phyloP scores from a whole-genome alignment of 345 rosid genomes.

The Gynandropsis gynandra region DNA sequence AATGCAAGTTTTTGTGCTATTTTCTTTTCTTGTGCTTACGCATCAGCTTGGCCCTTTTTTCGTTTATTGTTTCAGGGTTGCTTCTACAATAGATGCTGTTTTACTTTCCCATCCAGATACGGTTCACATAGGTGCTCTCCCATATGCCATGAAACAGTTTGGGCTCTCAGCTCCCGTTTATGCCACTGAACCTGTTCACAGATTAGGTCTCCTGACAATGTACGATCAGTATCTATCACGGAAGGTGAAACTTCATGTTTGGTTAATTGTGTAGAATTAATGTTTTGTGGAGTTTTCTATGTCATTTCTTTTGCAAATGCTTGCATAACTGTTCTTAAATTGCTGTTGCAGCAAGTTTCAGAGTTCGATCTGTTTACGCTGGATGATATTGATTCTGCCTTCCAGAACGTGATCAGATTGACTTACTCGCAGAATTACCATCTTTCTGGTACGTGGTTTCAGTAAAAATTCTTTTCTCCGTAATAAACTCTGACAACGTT shows the following conservation, averaged over 20 bases:
- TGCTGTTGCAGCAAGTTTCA: conserved; percentile 69
- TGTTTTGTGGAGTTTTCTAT: neutral
- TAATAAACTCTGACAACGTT: neutral
- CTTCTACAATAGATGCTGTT: conserved; percentile 77
- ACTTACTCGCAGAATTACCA: conserved; percentile 84
- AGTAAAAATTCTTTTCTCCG: neutral
- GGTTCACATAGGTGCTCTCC: conserved; percentile 88
- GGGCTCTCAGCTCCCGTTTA: conserved; percentile 84
- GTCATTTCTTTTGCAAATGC: neutral
- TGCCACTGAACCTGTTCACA: conserved; percentile 73
- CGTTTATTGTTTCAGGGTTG: conserved; percentile 43
- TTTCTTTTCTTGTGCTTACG: neutral
- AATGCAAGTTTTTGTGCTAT: neutral
- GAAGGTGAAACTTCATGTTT: conserved; percentile 38
- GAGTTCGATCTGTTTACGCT: conserved; percentile 87
- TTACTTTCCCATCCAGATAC: conserved; percentile 83
- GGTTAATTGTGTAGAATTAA: neutral
- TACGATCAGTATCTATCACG: conserved; percentile 86
- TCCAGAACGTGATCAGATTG: conserved; percentile 76
- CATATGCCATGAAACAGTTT: conserved; percentile 81
- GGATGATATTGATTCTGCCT: conserved; percentile 90
- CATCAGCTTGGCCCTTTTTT: neutral
- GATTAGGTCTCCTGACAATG: conserved; percentile 91
- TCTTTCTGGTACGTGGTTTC: conserved; percentile 55
- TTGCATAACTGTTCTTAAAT: conserved; percentile 12